These are phyloP conservation scores for Rachicladosporium sp. DNA, from an alignment of 2,329 filamentous ascomycete species.

Conservation along the genomic window DNA sequence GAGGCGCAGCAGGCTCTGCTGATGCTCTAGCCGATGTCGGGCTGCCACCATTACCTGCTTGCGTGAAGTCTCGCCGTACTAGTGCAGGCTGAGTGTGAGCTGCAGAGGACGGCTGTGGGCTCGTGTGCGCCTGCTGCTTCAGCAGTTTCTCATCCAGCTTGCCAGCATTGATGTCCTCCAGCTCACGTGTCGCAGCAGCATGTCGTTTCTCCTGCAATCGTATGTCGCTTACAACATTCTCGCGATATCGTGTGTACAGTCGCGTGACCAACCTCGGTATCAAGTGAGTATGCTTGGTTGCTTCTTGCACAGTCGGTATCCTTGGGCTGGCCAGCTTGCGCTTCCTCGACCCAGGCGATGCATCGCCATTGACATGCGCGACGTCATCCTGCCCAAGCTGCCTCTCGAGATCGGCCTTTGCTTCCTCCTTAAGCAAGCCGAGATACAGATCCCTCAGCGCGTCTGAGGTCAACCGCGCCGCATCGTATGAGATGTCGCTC, in stretches of 20 bases:
- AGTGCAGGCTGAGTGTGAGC: slow-evolving; percentile 11
- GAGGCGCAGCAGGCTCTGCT: slow-evolving; percentile 6
- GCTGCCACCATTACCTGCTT: slow-evolving; percentile 9
- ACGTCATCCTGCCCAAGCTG: slow-evolving; percentile 11
- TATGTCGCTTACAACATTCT: slow-evolving; percentile 57
- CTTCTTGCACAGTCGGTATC: slow-evolving; percentile 53
- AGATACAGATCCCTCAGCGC: slow-evolving; percentile 70
- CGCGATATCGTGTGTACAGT: slow-evolving; percentile 63
- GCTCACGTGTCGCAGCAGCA: slow-evolving; percentile 51
- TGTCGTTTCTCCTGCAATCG: slow-evolving; percentile 60
- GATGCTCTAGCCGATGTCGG: slow-evolving; percentile 8
- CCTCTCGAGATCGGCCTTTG: slow-evolving; percentile 31
- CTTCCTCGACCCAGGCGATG: slow-evolving; percentile 49
- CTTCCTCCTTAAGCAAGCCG: slow-evolving; percentile 61
- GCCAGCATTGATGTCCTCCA: slow-evolving; percentile 54
- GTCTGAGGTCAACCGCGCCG: slow-evolving; percentile 60
- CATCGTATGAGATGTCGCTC: slow-evolving; percentile 59
- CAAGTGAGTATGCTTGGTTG: slow-evolving; percentile 52
- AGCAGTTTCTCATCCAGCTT: slow-evolving; percentile 35
- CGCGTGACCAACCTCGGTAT: slow-evolving; percentile 59
- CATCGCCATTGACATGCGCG: slow-evolving; percentile 30
- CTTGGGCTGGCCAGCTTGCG: slow-evolving; percentile 59
- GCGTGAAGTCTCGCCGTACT: slow-evolving; percentile 5
- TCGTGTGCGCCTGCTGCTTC: slow-evolving; percentile 13
- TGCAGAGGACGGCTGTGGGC: slow-evolving; percentile 15